A percentile compares a stretch with the other conserved stretches of the same genome.
Conservation (phyloP, 108 stramenopile genomes). For the Aurantiochytrium sp. region DNA sequence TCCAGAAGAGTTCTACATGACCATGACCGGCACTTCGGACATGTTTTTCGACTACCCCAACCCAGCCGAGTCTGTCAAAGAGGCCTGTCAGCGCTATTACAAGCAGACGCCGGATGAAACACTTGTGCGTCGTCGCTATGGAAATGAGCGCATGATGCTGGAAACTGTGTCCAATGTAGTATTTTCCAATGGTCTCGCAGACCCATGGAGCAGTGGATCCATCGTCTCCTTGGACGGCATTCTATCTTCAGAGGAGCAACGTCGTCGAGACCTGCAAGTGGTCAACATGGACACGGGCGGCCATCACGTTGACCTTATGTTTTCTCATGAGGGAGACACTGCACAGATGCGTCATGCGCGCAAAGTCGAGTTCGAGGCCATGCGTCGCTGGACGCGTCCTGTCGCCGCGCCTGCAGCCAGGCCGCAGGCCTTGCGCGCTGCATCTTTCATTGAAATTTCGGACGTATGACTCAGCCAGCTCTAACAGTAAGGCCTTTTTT, state of each 20-base stretch:
- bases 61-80: background rate
- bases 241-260: background rate
- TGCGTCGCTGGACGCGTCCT: constrained; percentile 15
- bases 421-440: too few species aligned
- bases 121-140: constrained; percentile 56
- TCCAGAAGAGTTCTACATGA: constrained; percentile 47
- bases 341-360: constrained; percentile 46
- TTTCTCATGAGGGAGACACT: constrained; percentile 54
- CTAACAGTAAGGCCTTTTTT: too few species aligned
- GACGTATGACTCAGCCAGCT: too few species aligned
- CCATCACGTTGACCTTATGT: constrained; percentile 79
- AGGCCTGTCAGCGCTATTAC: constrained; percentile 24
- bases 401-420: too few species aligned
- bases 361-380: constrained; percentile 38
- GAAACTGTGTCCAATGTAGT: constrained; percentile 63
- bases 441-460: too few species aligned
- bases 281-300: constrained; percentile 64
- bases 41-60: constrained; percentile 44
- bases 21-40: constrained; percentile 29
- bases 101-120: constrained; percentile 43
- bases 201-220: constrained; percentile 75
- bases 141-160: constrained; percentile 34
- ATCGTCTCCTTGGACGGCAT: constrained; percentile 27
- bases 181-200: constrained; percentile 71
- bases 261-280: constrained; percentile 42